A percentile compares a stretch with the other conserved stretches of the same genome.
Evolutionary conservation across 805 yeast species (phyloP).

Genomic region (Priceomyces castillae): DNA sequence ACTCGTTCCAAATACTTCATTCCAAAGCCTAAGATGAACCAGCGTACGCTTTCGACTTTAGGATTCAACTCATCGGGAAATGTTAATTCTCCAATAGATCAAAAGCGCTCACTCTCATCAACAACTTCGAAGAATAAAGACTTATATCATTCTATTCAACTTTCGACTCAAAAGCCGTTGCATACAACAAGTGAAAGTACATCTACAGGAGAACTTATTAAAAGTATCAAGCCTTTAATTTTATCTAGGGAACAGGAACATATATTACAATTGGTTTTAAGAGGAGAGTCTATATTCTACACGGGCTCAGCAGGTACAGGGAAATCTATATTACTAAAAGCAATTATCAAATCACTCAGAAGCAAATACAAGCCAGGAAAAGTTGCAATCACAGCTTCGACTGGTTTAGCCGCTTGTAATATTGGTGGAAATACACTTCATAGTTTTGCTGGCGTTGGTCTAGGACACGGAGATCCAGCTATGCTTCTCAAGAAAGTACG

Average conservation of each 20-base stretch:
- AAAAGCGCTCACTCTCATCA: constrained; percentile 9
- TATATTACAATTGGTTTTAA: constrained; percentile 61
- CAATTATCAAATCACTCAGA: constrained; percentile 55
- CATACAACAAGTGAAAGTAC: not conserved
- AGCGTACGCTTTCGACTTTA: not conserved
- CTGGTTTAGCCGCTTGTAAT: constrained; percentile 81
- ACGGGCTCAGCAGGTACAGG: constrained; percentile 99
- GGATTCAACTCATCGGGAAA: not conserved
- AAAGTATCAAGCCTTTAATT: constrained; percentile 35
- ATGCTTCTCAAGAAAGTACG: constrained; percentile 51
- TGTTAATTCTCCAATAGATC: not conserved
- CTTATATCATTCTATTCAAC: constrained; percentile 24
- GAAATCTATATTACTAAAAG: constrained; percentile 78
- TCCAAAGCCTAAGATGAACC: not conserved
- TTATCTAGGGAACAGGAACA: constrained; percentile 57
- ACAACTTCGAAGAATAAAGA: constrained; percentile 1
- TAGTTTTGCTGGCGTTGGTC: constrained; percentile 74
- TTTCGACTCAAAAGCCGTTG: constrained; percentile 25
- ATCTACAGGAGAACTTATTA: constrained; percentile 9
- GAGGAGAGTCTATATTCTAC: constrained; percentile 73
- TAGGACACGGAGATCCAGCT: constrained; percentile 55
- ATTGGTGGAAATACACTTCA: constrained; percentile 78
- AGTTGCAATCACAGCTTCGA: constrained; percentile 80
- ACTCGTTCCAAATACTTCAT: not conserved
- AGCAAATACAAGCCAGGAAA: constrained; percentile 42